Evolutionary conservation across 768 basidiomycete genomes (phyloP).

Genomic region (Serpula lacrymans): DNA sequence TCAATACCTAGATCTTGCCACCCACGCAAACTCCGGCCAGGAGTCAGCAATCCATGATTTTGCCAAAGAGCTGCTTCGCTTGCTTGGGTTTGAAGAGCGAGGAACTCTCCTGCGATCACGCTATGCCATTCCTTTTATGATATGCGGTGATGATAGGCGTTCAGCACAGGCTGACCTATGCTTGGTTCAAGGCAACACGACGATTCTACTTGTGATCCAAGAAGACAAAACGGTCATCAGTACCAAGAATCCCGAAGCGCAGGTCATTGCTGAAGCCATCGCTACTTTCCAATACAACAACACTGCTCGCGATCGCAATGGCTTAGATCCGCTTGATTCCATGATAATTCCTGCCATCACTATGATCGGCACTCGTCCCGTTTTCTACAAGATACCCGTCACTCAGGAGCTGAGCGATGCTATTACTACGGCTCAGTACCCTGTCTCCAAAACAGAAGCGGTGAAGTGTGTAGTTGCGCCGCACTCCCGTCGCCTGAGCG

Average conservation of each 20-base stretch:
- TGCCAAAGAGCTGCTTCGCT: slow-evolving; percentile 8
- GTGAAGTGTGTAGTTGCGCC: too few relatives aligned
- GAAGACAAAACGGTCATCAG: slow-evolving; percentile 8
- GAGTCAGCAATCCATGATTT: slow-evolving; percentile 12
- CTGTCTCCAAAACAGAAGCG: too few relatives aligned
- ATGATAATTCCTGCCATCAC: slow-evolving; percentile 33
- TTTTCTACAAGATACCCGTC: slow-evolving; percentile 34
- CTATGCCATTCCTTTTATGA: slow-evolving; percentile 12
- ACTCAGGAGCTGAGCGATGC: slow-evolving; percentile 20
- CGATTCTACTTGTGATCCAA: slow-evolving; percentile 13
- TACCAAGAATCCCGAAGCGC: slow-evolving; percentile 18
- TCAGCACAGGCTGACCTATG: slow-evolving; percentile 9
- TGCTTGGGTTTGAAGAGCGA: slow-evolving; percentile 9
- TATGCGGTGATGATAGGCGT: slow-evolving; percentile 11
- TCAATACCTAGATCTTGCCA: slow-evolving; percentile 15
- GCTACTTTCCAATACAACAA: slow-evolving; percentile 28
- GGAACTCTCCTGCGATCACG: slow-evolving; percentile 7
- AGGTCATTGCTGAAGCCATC: slow-evolving; percentile 29
- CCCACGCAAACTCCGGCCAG: slow-evolving; percentile 6
- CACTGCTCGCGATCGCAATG: slow-evolving; percentile 7
- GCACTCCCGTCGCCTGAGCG: too few relatives aligned
- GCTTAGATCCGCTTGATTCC: slow-evolving; percentile 9
- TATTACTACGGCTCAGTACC: not conserved
- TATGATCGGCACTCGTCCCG: slow-evolving; percentile 31
- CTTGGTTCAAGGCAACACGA: slow-evolving; percentile 6